Conservation (phyloP, 352 stramenopile species). For the Thraustochytrium sp. region DNA sequence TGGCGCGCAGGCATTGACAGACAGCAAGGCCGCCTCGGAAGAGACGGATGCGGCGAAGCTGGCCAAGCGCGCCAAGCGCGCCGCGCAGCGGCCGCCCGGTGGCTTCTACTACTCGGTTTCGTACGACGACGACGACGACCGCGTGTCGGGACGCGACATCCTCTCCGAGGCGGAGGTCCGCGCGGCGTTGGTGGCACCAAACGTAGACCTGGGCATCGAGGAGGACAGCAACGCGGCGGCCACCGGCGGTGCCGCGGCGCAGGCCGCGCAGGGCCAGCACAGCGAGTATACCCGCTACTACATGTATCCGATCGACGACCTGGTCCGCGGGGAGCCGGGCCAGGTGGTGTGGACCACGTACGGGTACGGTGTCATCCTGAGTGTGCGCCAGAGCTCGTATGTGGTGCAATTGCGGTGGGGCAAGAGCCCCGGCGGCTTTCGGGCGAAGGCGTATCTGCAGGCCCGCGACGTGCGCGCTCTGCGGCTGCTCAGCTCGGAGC, state of each 20-base stretch:
- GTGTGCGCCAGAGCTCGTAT: background rate
- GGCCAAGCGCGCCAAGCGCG: too few relatives aligned
- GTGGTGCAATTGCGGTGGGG: conserved; percentile 1
- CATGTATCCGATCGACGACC: background rate
- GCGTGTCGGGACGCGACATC: background rate
- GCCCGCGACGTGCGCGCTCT: background rate
- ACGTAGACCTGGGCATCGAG: background rate
- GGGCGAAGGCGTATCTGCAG: background rate
- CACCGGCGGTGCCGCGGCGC: too few relatives aligned
- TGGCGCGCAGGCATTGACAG: too few relatives aligned
- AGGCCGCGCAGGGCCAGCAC: background rate
- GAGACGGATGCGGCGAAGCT: too few relatives aligned
- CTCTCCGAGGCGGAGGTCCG: background rate
- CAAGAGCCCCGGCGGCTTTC: background rate
- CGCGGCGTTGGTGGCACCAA: background rate
- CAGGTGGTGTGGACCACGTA: conserved; percentile 1
- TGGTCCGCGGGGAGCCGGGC: background rate
- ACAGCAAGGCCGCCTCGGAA: too few relatives aligned
- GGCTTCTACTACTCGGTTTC: conserved; percentile 16
- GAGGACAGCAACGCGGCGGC: too few relatives aligned
- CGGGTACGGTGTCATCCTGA: background rate
- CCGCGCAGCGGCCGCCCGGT: too few relatives aligned
- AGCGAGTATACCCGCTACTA: conserved; percentile 7
- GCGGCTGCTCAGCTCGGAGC: background rate
- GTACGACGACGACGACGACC: conserved; percentile 8